These are phyloP conservation scores for Colletotrichum eremochloae DNA, from an alignment of 2,329 filamentous ascomycete genomes.

Conservation along the genomic window DNA sequence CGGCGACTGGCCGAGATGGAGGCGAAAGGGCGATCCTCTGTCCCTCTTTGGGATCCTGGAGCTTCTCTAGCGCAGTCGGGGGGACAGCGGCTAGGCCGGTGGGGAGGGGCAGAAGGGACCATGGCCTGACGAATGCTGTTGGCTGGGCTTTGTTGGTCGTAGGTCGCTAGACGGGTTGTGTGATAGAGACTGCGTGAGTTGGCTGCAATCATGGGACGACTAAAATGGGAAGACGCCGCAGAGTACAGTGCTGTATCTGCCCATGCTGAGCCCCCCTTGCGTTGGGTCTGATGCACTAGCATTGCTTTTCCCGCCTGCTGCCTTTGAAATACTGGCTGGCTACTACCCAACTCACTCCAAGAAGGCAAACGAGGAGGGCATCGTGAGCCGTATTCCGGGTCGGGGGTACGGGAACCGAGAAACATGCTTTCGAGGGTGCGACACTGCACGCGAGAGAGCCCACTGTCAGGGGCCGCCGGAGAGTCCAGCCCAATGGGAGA, in stretches of 20 bases:
- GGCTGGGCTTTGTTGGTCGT: not conserved
- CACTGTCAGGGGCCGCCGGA: too few species aligned
- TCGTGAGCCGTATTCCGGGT: constrained; percentile 1
- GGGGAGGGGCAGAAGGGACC: constrained; percentile 10
- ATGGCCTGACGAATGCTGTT: constrained; percentile 13
- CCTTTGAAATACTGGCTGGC: not conserved
- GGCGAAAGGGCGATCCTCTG: constrained; percentile 25
- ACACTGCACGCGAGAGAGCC: too few species aligned
- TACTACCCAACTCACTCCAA: not conserved
- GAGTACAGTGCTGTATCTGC: constrained; percentile 6
- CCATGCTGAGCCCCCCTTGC: not conserved
- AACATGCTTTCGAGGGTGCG: not conserved
- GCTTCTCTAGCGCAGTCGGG: constrained; percentile 29
- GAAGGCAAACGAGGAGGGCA: constrained; percentile 12
- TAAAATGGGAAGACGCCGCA: not conserved
- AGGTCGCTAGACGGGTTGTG: not conserved
- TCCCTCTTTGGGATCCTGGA: constrained; percentile 19
- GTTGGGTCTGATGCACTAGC: constrained; percentile 1
- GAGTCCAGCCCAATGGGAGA: not conserved
- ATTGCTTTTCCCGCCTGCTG: constrained; percentile 17
- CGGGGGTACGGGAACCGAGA: not conserved
- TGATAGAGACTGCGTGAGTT: not conserved
- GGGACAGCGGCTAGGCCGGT: constrained; percentile 2
- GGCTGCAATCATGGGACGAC: constrained; percentile 3
- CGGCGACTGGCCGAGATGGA: constrained; percentile 28